Conservation (phyloP, 1,284 basidiomycete species). For the Bondarzewia mesenterica region DNA sequence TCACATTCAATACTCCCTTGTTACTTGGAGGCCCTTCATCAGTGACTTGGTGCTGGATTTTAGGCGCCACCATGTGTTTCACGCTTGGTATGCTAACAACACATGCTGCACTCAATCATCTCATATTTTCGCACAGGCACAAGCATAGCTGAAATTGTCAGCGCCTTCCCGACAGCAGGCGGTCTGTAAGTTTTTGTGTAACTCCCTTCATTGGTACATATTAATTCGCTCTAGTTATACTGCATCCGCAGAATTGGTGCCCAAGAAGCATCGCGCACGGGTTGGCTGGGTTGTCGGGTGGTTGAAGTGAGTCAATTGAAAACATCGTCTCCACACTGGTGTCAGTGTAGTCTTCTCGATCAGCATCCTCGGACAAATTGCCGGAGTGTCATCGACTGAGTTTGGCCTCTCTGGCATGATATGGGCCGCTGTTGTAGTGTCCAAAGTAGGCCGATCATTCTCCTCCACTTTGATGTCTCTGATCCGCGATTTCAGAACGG, state of each 20-base stretch:
- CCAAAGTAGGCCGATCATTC: conserved; percentile 30
- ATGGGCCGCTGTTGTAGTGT: conserved; percentile 66
- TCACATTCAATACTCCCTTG: conserved; percentile 76
- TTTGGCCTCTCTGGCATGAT: conserved; percentile 90
- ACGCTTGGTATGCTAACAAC: conserved; percentile 40
- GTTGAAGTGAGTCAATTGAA: background rate
- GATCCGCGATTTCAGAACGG: conserved; percentile 31
- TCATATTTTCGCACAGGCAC: conserved; percentile 31
- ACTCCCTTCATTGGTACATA: background rate
- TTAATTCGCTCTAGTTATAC: conserved; percentile 44
- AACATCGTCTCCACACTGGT: background rate
- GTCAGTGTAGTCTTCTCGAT: background rate
- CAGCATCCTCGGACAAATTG: conserved; percentile 74
- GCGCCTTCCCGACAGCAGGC: conserved; percentile 78
- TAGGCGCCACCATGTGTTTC: conserved; percentile 71
- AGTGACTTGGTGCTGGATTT: conserved; percentile 80
- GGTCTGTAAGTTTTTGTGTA: conserved; percentile 46
- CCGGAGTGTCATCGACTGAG: conserved; percentile 81
- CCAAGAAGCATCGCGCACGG: conserved; percentile 56
- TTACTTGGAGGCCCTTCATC: conserved; percentile 71
- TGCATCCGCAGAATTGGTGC: conserved; percentile 72
- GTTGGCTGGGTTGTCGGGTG: conserved; percentile 68
- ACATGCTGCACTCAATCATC: background rate
- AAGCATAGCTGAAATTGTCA: conserved; percentile 73
- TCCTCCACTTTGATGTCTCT: background rate